Percentiles rank a stretch among this genome's conserved stretches.
phyloP scores from a whole-genome alignment of 805 yeast species.

The Candida orba region DNA sequence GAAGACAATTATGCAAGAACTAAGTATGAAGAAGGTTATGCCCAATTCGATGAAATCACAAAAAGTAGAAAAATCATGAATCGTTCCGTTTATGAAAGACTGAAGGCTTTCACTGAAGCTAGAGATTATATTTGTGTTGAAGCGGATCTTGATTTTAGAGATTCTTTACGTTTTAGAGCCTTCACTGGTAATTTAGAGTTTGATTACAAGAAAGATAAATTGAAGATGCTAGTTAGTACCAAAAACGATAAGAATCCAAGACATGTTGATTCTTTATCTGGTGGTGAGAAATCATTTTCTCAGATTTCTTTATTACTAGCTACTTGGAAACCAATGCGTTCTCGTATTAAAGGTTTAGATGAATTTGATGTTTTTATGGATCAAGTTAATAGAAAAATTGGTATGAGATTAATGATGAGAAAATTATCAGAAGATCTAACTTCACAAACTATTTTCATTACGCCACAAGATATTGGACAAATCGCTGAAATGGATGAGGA shows the following conservation, averaged over 20 bases:
- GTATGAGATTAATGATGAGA: constrained; percentile 64
- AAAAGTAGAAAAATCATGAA: constrained; percentile 25
- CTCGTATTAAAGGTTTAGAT: constrained; percentile 83
- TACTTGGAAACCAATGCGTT: constrained; percentile 89
- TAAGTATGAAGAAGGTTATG: constrained; percentile 35
- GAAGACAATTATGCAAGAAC: constrained; percentile 39
- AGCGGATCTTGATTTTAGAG: constrained; percentile 50
- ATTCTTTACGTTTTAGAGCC: constrained; percentile 56
- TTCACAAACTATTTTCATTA: constrained; percentile 85
- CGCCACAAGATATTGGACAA: constrained; percentile 81
- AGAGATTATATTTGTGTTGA: constrained; percentile 35
- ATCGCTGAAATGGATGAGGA: constrained; percentile 55
- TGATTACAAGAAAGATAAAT: constrained; percentile 42
- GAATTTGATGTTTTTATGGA: constrained; percentile 99
- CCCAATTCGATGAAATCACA: constrained; percentile 31
- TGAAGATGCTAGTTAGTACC: constrained; percentile 56
- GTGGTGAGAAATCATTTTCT: constrained; percentile 94
- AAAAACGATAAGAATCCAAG: constrained; percentile 51
- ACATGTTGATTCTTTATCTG: constrained; percentile 79
- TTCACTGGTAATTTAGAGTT: constrained; percentile 68
- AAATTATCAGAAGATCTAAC: constrained; percentile 57
- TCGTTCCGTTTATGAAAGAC: constrained; percentile 37
- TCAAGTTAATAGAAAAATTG: constrained; percentile 75
- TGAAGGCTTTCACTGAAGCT: constrained; percentile 34
- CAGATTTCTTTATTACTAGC: constrained; percentile 84